Evolutionary conservation across 768 basidiomycete species (phyloP), one percentile per base, ranked within the genome.

Genomic region (Amanita brunnescens): DNA sequence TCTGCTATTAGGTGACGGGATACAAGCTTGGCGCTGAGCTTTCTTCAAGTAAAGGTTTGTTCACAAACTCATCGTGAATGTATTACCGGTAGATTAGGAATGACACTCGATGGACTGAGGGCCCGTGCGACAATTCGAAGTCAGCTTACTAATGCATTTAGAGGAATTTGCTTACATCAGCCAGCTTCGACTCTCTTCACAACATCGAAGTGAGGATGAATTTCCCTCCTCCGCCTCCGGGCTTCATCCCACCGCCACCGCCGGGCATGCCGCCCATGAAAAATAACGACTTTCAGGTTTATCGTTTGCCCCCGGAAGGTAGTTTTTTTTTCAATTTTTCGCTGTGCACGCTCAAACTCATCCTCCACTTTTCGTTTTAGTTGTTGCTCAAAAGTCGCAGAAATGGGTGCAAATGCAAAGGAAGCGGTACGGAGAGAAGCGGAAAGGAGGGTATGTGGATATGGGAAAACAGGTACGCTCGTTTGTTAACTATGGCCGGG

Each of bases 391-490:
- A 68, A 99, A 98, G 73, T 85, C 90, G 33, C 85, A 91, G 72
- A 98, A 98, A 75, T 98, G 92, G 92, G 73, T 88, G 50, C 86
- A 90, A 60, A 87, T 92, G 84, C 92, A 95, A 72, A 84, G 76
- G 70, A 92, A 86, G 69, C 78, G 92, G 54, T 96, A 91, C 57
- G 91, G 91, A 49, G 90, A 87, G 72, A 93, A 89, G 74, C 74
- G 90, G 55, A 90, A 83, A 67, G 89, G 88, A 29, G 91, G 87
- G 29, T 91, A 81, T 62, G 83, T 92, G 55, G 91, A 93, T 63
- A 87, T 91, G 81, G 91, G 91, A 54, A 92, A 96, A 69, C 87
- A 89, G 81, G 87, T 92, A 61, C 60, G 80, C 47, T 30, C 40
- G 18, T 55, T 59, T 21, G 53, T 29, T 16, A 14, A 3, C n/a